These are phyloP conservation scores for Nyssa sinensis DNA, from an alignment of 148 eudicot species.

Conservation along the genomic window DNA sequence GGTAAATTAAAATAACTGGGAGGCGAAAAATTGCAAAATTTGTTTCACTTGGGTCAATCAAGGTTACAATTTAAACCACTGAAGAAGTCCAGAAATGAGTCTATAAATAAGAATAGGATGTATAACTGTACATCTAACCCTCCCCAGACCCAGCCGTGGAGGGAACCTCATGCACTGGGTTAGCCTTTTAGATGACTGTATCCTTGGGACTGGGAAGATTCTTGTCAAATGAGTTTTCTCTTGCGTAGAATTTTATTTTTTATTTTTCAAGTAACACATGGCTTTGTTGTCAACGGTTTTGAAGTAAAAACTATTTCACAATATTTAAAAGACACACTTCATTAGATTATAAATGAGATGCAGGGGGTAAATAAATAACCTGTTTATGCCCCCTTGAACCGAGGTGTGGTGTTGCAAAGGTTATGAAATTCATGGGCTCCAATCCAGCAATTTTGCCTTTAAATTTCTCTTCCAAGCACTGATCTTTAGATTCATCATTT, in stretches of 20 bases:
- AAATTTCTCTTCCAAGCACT: constrained; percentile 32
- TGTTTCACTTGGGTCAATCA: neutral
- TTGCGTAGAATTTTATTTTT: no score
- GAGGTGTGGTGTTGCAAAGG: constrained; percentile 89
- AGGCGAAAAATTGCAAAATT: neutral
- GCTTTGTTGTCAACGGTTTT: neutral
- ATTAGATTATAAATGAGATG: neutral
- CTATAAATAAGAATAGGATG: neutral
- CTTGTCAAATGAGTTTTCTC: neutral
- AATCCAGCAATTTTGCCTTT: constrained; percentile 74
- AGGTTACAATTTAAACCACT: neutral
- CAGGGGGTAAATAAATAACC: constrained; percentile 36
- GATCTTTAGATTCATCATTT: constrained; percentile 26
- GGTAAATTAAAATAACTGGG: neutral
- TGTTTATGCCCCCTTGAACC: constrained; percentile 91
- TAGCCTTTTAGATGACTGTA: no score
- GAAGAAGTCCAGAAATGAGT: neutral
- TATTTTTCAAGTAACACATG: neutral
- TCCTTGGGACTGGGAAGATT: neutral
- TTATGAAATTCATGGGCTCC: constrained; percentile 81
- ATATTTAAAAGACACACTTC: neutral
- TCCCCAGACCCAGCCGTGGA: no score
- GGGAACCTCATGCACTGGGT: no score
- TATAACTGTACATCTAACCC: no score
- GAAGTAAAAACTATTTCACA: neutral